These are phyloP conservation scores for Kodamaea fungicola DNA, from an alignment of 1,139 yeast species.

Conservation along the genomic window DNA sequence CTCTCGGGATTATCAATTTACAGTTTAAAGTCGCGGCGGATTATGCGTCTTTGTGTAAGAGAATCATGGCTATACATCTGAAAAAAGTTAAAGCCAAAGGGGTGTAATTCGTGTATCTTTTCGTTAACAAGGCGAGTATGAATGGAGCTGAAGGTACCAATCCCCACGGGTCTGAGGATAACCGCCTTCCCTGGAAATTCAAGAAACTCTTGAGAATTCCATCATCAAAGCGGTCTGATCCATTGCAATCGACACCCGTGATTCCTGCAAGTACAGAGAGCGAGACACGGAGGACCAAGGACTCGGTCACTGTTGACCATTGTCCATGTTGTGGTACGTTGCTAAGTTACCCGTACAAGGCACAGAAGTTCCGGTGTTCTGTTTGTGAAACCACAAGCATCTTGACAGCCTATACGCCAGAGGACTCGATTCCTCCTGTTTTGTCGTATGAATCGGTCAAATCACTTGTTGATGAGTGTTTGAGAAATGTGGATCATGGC, in stretches of 20 bases:
- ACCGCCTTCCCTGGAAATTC: slow-evolving; percentile 4
- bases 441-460: slow-evolving; percentile 27
- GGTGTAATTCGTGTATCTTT: too few species aligned
- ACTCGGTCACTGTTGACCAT: slow-evolving; percentile 14
- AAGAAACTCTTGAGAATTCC: slow-evolving; percentile 5
- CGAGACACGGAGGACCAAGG: too few species aligned
- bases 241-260: too few species aligned
- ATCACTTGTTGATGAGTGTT: slow-evolving; percentile 27
- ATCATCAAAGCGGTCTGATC: slow-evolving; percentile 1
- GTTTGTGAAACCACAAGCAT: slow-evolving; percentile 52
- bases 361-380: slow-evolving; percentile 53
- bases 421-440: slow-evolving; percentile 12
- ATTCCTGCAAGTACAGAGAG: too few species aligned
- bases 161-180: background rate
- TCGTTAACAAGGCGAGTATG: too few species aligned
- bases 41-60: too few species aligned
- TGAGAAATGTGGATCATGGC: slow-evolving; percentile 14
- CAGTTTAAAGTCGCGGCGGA: too few species aligned
- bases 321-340: slow-evolving; percentile 62
- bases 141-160: too few species aligned
- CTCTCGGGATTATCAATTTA: too few species aligned
- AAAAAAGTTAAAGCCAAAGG: too few species aligned
- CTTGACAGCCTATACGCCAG: slow-evolving; percentile 13
- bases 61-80: too few species aligned
- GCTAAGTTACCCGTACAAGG: slow-evolving; percentile 45